These are phyloP conservation scores for Fusarium foetens DNA, from an alignment of 2,329 filamentous ascomycete species.

Conservation along the genomic window DNA sequence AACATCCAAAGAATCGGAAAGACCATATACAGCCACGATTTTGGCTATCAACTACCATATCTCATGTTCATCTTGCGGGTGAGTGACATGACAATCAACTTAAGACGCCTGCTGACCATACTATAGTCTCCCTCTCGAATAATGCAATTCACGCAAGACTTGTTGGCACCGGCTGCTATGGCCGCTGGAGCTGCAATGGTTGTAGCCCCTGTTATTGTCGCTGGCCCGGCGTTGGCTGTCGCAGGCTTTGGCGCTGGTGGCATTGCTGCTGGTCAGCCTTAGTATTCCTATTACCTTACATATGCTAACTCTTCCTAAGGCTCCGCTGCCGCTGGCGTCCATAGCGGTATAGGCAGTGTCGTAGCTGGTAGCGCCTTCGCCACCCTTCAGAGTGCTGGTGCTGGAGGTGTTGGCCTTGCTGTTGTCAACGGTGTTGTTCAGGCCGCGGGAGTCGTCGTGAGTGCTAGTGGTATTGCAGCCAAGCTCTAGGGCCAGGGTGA, in stretches of 20 bases:
- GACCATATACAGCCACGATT: not conserved
- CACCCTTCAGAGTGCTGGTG: constrained; percentile 47
- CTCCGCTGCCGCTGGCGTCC: constrained; percentile 39
- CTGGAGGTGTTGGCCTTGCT: constrained; percentile 43
- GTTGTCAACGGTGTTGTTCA: constrained; percentile 35
- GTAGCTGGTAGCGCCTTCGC: constrained; percentile 42
- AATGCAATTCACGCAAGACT: not conserved
- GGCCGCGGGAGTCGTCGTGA: not conserved
- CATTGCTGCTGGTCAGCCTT: not conserved
- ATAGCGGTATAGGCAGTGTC: constrained; percentile 47
- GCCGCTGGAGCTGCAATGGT: not conserved
- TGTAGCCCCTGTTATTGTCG: not conserved
- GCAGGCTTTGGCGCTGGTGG: not conserved
- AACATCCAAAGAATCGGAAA: not conserved
- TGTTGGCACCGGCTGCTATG: not conserved
- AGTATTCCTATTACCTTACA: not conserved
- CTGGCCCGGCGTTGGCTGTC: not conserved
- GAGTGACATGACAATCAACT: not conserved
- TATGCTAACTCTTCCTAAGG: constrained; percentile 23
- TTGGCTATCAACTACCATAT: not conserved
- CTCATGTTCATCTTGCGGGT: not conserved
- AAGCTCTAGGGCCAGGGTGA: too few species aligned
- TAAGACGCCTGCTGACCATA: not conserved
- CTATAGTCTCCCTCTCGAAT: not conserved
- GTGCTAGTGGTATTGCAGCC: not conserved